Evolutionary conservation across 208 protist species (phyloP), one percentile per base, ranked within the genome.

Genomic region (Zelonia costaricensis): DNA sequence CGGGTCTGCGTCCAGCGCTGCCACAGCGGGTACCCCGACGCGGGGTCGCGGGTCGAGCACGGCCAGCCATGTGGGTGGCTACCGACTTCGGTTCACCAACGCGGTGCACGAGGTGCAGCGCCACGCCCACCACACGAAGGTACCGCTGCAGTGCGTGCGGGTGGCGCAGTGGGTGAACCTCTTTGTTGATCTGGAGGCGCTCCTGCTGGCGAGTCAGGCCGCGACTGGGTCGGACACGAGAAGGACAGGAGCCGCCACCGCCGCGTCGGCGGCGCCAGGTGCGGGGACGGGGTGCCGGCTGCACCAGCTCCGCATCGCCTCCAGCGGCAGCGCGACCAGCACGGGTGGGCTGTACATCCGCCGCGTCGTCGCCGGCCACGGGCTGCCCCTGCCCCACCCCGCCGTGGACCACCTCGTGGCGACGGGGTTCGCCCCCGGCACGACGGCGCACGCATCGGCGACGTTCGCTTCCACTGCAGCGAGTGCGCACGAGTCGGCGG

Each of bases 91-190:
- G 38, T 87, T 89, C 59, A 86, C 69, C 18, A 82, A 53, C 43
- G 64, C 61, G 22, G 74, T 70, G 12, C 43, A 53, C 9, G 42
- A 47, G 9, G 56, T 77, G 3, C 76, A 85, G 62, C 67, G 43
- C 2, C 73, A 75, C 40, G 49, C 76, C 3, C 85, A 92, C 42
- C 81, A 92, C 69, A 74, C 79, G 1, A 82, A 80, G 27, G 62
- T 92, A 15, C 82, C 86, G 12, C 52, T 92, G 44, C 69, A 52
- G 10, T 84, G 82, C 53, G 53, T 84, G 13, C 53, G 52, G 6
- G 69, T 64, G 8, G 79, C 82, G 6, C 63, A 78, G 58, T 93
- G 87, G 87, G 58, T 69, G 49, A 83, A 88, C 52, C 62, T 91
- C n/a, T 86, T 80, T 36, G 61, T 91, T 3, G 82, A 91, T 39